Evolutionary conservation across 148 eudicot species (phyloP).

Genomic region (Rhododendron mucronatum): DNA sequence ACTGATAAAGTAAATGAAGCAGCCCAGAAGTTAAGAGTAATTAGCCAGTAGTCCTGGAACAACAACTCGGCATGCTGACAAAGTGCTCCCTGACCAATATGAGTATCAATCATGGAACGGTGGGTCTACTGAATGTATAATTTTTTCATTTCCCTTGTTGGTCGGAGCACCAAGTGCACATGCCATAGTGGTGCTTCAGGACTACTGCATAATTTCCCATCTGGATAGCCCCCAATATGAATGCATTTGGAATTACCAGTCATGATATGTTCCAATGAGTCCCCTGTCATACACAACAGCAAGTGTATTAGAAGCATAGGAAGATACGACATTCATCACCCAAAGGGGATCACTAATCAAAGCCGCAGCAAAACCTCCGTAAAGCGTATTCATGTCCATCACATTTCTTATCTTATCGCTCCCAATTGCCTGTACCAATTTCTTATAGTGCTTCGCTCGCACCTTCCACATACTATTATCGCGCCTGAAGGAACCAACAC

Average conservation of each 20-base stretch:
- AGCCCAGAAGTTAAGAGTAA: background rate
- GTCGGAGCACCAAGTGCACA: background rate
- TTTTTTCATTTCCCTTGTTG: background rate
- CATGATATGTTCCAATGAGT: slow-evolving; percentile 83
- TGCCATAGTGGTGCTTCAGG: background rate
- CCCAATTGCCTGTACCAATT: slow-evolving; percentile 65
- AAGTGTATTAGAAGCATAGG: slow-evolving; percentile 64
- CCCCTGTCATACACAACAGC: slow-evolving; percentile 85
- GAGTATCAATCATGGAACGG: background rate
- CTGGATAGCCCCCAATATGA: background rate
- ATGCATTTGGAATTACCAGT: slow-evolving; percentile 53
- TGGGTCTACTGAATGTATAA: background rate
- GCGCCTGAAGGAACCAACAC: slow-evolving; percentile 53
- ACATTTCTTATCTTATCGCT: slow-evolving; percentile 81
- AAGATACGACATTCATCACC: slow-evolving; percentile 97
- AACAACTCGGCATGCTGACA: background rate
- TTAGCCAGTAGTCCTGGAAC: background rate
- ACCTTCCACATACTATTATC: slow-evolving; percentile 72
- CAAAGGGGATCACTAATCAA: slow-evolving; percentile 68
- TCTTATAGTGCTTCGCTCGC: slow-evolving; percentile 78
- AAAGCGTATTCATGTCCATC: slow-evolving; percentile 93
- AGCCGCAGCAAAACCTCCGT: slow-evolving; percentile 89
- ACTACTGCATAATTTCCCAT: background rate
- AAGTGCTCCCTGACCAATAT: background rate
- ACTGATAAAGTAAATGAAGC: background rate